Evolutionary conservation across 176 grass and related monocot species (phyloP).

Genomic region (Triticum aestivum): DNA sequence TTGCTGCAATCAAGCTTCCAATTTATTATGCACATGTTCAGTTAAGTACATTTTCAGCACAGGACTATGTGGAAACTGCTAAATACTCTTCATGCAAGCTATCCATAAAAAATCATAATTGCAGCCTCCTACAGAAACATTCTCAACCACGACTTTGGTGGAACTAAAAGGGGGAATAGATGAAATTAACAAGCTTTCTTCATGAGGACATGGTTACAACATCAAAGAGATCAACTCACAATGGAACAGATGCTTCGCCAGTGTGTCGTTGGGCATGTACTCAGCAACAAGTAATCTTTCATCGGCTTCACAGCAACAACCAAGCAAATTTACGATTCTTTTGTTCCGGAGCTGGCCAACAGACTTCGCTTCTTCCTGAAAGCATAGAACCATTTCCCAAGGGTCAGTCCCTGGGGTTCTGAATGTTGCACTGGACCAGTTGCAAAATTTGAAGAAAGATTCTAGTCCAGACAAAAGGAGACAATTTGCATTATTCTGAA

Average conservation of each 20-base stretch:
- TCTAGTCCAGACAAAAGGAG: background rate
- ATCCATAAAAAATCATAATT: background rate
- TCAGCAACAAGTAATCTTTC: constrained; percentile 63
- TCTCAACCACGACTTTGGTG: background rate
- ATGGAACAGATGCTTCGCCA: constrained; percentile 64
- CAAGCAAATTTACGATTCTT: constrained; percentile 43
- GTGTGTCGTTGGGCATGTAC: constrained; percentile 68
- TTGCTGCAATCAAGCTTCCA: background rate
- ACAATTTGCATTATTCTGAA: background rate
- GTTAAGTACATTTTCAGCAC: background rate
- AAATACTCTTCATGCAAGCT: background rate
- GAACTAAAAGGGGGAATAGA: background rate
- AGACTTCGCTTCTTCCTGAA: constrained; percentile 47
- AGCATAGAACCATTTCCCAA: background rate
- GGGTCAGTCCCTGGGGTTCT: background rate
- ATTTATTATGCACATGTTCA: background rate
- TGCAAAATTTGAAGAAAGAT: background rate
- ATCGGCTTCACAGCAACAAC: constrained; percentile 48
- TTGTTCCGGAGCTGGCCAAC: constrained; percentile 55
- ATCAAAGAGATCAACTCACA: constrained; percentile 35
- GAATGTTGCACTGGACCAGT: background rate
- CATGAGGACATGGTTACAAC: background rate
- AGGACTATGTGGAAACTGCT: background rate
- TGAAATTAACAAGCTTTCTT: background rate
- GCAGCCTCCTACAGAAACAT: background rate